Percentiles rank a stretch among this genome's conserved stretches.
phyloP scores from a whole-genome alignment of 371 early-diverging fungal species.

The Mortierella sp. region DNA sequence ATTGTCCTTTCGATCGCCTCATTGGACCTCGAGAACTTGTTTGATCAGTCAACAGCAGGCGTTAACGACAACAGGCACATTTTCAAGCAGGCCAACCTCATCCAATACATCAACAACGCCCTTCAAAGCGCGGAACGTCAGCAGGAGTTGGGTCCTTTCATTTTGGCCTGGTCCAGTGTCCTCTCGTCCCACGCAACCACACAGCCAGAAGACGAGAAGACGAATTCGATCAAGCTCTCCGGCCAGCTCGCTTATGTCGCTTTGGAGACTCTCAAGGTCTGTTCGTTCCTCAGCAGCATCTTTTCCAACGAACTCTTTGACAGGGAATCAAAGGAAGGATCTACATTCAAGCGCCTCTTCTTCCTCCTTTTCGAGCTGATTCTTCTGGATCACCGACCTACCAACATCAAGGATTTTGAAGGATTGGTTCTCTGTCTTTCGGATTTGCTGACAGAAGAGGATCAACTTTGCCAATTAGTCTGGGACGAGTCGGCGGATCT shows the following conservation, averaged over 20 bases:
- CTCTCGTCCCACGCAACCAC: slow-evolving; percentile 33
- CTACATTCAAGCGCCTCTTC: slow-evolving; percentile 39
- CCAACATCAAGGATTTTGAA: slow-evolving; percentile 47
- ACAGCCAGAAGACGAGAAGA: neutral
- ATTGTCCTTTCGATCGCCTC: slow-evolving; percentile 42
- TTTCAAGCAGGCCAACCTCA: slow-evolving; percentile 31
- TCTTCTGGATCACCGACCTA: slow-evolving; percentile 35
- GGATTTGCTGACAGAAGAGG: slow-evolving; percentile 32
- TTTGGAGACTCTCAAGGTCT: slow-evolving; percentile 38
- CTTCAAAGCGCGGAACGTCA: slow-evolving; percentile 44
- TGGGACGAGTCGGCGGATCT: slow-evolving; percentile 38
- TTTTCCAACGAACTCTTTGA: slow-evolving; percentile 42
- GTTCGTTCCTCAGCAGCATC: slow-evolving; percentile 24
- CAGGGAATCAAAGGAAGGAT: slow-evolving; percentile 19
- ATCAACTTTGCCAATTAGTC: slow-evolving; percentile 32
- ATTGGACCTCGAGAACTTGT: slow-evolving; percentile 40
- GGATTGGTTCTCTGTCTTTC: slow-evolving; percentile 36
- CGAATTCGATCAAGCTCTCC: slow-evolving; percentile 14
- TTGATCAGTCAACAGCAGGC: slow-evolving; percentile 19
- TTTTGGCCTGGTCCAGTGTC: slow-evolving; percentile 50
- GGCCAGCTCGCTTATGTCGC: slow-evolving; percentile 33
- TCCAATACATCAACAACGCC: slow-evolving; percentile 30
- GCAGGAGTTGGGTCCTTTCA: slow-evolving; percentile 49
- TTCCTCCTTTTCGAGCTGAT: slow-evolving; percentile 39
- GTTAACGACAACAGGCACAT: slow-evolving; percentile 24